These are phyloP conservation scores for Lecanosticta acicola DNA, from an alignment of 2,329 filamentous ascomycete species.

Conservation along the genomic window DNA sequence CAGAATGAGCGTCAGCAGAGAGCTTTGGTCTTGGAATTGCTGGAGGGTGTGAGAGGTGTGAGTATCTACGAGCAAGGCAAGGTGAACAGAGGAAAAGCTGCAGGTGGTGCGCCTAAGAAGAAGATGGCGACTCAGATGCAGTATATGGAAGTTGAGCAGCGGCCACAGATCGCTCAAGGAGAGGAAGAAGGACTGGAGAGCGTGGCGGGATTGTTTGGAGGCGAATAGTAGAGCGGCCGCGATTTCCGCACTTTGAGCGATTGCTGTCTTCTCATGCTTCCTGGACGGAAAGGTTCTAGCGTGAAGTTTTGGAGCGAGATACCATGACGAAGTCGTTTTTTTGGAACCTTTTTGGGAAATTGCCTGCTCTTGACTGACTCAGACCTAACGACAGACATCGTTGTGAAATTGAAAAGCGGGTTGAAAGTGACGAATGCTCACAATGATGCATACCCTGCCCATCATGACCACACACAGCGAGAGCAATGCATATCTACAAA, in stretches of 20 bases:
- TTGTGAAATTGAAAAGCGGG: too few species aligned
- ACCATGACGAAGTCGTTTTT: too few species aligned
- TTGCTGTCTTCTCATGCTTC: neutral
- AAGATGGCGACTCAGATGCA: conserved; percentile 18
- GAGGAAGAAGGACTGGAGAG: conserved; percentile 39
- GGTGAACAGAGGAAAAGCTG: conserved; percentile 45
- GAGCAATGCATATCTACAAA: too few species aligned
- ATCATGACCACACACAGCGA: too few species aligned
- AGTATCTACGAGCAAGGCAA: conserved; percentile 92
- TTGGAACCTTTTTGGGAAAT: too few species aligned
- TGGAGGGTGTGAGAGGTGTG: conserved; percentile 81
- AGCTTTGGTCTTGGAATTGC: conserved; percentile 72
- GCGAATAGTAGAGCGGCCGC: conserved; percentile 9
- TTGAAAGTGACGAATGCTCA: too few species aligned
- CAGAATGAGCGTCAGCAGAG: conserved; percentile 66
- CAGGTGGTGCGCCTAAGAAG: conserved; percentile 21
- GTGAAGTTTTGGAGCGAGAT: too few species aligned
- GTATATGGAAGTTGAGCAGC: conserved; percentile 40
- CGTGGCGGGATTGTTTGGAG: conserved; percentile 43
- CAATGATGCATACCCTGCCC: too few species aligned
- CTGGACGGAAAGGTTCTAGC: too few species aligned
- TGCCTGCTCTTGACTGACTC: too few species aligned
- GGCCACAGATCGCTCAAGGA: conserved; percentile 34
- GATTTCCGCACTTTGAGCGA: neutral
- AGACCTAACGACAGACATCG: too few species aligned